Base-by-base conservation (phyloP, 2,329 filamentous ascomycete species). In the Trematosphaeria pertusa region DNA sequence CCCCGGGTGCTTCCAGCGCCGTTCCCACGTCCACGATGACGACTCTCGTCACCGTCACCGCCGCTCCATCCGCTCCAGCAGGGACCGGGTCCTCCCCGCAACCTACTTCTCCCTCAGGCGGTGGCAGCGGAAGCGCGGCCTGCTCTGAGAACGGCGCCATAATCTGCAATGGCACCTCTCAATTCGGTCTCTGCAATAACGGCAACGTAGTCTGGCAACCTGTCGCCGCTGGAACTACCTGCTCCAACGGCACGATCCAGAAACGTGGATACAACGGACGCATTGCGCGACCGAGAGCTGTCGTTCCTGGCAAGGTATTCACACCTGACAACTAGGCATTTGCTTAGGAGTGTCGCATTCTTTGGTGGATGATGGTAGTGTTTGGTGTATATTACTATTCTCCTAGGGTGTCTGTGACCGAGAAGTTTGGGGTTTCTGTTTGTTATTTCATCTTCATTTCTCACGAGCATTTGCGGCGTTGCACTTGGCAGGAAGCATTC, bases 191-290 rank as follows among this genome's bases (percentile, higher is more conserved):
- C 38, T 76, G 73, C 65, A 71, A 75, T 56, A 61, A 71, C 41
- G 75, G 75, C 44, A 49, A 58, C 3, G 67, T 76, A 2, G 63
- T 73, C 18, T 76, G 64, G 61, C 71, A 74, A 58, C 48, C 58
- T 9, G 73, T 78, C 9, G 74, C 76, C 4, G 56, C 71, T 6
- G 77, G 76, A 15, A 79, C 76, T 1, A 65, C 65, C 1, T 79
- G 77, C 61, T 48, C 50, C 40, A 69, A 75, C 49, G 75, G 75
- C 12, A 53, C 58, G 41, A 75, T 78, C 47, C 40, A 52, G 21
- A 69, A 68, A 61, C 59, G 67, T 22, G 53, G 53, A 6, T 64
- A 63, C 59, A 59, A 64, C 36, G 65, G 65, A 17, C 64, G 69
- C 24, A 44, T 69, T 41, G 62, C 62, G 12, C 65, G 62, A 38